Evolutionary conservation across 108 stramenopile genomes (phyloP).

Genomic region (Tribonema minus): DNA sequence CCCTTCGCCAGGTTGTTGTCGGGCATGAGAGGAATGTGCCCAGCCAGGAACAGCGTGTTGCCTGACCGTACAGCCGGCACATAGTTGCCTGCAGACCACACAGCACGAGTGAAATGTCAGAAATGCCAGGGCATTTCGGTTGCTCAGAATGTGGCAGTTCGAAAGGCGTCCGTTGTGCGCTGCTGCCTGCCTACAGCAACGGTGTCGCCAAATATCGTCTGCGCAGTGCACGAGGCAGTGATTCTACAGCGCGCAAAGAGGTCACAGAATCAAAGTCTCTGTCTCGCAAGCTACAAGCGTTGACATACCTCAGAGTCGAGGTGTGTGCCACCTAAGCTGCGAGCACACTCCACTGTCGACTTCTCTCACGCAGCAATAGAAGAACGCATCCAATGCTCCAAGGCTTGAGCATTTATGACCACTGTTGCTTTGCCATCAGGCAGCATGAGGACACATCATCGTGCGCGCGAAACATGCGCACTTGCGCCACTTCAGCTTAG

Average conservation of each 20-base stretch:
- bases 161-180: neutral
- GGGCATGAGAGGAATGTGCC: slow-evolving; percentile 42
- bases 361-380: too few species aligned
- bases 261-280: too few species aligned
- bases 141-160: too few species aligned
- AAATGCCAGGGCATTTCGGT: neutral
- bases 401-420: too few species aligned
- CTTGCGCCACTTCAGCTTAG: neutral
- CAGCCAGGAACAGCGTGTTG: slow-evolving; percentile 30
- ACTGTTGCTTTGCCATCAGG: neutral
- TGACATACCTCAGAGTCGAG: too few species aligned
- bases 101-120: neutral
- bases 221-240: neutral
- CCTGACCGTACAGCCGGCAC: slow-evolving; percentile 10
- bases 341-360: too few species aligned
- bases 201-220: neutral
- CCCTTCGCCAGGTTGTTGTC: slow-evolving; percentile 40
- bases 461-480: neutral
- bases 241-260: neutral
- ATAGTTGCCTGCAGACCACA: slow-evolving; percentile 11
- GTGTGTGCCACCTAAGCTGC: too few species aligned
- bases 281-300: too few species aligned
- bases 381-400: too few species aligned
- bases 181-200: neutral
- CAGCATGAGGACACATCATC: neutral